Conservation (phyloP, 345 rosid genomes). For the Brassica carinata region DNA sequence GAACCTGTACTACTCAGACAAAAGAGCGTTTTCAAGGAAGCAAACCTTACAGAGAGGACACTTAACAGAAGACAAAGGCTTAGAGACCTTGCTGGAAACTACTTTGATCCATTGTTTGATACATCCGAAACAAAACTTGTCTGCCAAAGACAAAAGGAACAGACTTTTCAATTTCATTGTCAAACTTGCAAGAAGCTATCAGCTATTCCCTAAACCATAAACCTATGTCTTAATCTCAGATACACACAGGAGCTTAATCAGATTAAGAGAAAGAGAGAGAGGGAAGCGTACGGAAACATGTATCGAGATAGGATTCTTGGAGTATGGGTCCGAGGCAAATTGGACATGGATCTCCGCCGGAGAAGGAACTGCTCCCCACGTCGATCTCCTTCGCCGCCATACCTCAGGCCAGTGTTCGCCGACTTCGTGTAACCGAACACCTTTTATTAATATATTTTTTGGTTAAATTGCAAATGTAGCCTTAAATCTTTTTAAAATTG, state of each 20-base stretch:
- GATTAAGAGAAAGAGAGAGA: constrained; percentile 9
- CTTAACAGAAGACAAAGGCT: constrained; percentile 51
- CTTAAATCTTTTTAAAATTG: background rate
- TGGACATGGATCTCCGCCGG: constrained; percentile 61
- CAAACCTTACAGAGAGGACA: constrained; percentile 96
- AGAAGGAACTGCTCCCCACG: constrained; percentile 11
- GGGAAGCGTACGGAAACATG: constrained; percentile 76
- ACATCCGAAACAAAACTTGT: constrained; percentile 82
- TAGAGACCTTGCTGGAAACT: constrained; percentile 54
- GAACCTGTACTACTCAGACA: background rate
- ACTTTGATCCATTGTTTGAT: constrained; percentile 82
- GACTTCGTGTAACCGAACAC: constrained; percentile 6
- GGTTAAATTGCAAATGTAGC: background rate
- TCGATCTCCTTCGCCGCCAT: constrained; percentile 38
- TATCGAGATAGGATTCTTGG: constrained; percentile 73
- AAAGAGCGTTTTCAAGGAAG: background rate
- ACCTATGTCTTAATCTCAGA: background rate
- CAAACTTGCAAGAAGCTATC: background rate
- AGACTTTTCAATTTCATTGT: background rate
- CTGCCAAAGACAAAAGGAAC: constrained; percentile 45
- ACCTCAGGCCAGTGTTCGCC: background rate
- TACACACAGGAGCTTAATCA: constrained; percentile 2
- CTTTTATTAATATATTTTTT: background rate
- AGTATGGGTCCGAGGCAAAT: constrained; percentile 67
- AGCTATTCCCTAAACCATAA: constrained; percentile 1